Percentiles rank a stretch among this genome's conserved stretches.
Conservation (phyloP, 345 rosid genomes). For the Lepidium africanum region DNA sequence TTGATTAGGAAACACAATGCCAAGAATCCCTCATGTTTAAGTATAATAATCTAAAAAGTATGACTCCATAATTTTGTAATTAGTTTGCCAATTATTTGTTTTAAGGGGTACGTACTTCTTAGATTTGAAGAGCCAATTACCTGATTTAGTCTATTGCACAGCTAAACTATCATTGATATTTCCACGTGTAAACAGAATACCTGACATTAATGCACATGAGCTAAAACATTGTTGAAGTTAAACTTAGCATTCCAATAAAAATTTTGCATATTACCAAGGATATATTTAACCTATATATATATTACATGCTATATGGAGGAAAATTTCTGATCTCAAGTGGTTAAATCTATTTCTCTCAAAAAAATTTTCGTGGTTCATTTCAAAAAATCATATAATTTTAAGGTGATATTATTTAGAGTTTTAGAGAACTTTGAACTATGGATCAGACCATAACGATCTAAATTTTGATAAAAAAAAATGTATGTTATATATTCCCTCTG, state of each 20-base stretch:
- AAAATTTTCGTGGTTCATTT: no score
- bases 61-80: not conserved
- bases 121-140: slow-evolving; percentile 13
- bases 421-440: no score
- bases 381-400: no score
- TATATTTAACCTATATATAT: no score
- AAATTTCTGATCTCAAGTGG: no score
- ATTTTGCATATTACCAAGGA: not conserved
- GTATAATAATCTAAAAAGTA: not conserved
- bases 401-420: no score
- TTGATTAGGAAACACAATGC: slow-evolving; percentile 13
- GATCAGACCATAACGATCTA: no score
- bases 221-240: not conserved
- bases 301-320: no score
- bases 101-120: slow-evolving; percentile 11
- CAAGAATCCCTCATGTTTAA: slow-evolving; percentile 15
- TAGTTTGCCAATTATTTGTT: not conserved
- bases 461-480: no score
- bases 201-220: not conserved
- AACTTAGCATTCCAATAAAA: not conserved
- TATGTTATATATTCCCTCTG: no score
- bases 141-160: not conserved
- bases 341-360: no score
- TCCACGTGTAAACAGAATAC: not conserved
- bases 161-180: not conserved